Evolutionary conservation across 2,329 filamentous ascomycete species (phyloP).

Genomic region (Lasiodiplodia sp.): DNA sequence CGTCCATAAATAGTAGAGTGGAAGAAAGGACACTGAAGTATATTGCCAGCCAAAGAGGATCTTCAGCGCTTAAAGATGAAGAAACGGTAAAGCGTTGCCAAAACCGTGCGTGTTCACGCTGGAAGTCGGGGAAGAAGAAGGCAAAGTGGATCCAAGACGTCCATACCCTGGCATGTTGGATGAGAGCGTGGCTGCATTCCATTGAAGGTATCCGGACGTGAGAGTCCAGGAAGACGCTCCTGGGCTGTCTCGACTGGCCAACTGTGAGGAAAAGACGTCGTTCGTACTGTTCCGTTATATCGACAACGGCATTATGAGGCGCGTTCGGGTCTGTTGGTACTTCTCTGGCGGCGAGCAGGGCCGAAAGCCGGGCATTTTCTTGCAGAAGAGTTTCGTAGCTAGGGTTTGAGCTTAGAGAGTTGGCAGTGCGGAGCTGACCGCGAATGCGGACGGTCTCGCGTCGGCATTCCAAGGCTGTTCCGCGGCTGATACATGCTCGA

Average conservation of each 20-base stretch:
- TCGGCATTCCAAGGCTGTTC: constrained; percentile 30
- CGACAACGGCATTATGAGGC: constrained; percentile 5
- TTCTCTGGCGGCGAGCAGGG: constrained; percentile 25
- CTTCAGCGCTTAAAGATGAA: constrained; percentile 7
- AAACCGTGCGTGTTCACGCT: constrained; percentile 28
- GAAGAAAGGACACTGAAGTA: constrained; percentile 33
- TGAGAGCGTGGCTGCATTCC: constrained; percentile 28
- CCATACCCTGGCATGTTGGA: constrained; percentile 31
- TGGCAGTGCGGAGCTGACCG: constrained; percentile 32
- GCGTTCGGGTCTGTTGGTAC: background rate
- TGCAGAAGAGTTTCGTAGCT: constrained; percentile 30
- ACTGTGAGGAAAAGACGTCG: constrained; percentile 30
- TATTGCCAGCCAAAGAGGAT: constrained; percentile 32
- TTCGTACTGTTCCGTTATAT: constrained; percentile 33
- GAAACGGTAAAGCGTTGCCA: constrained; percentile 24
- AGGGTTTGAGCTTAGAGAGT: constrained; percentile 28
- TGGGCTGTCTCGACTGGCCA: constrained; percentile 17
- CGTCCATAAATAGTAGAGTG: constrained; percentile 30
- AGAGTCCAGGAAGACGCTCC: constrained; percentile 25
- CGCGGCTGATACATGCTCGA: constrained; percentile 31
- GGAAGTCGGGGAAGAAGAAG: constrained; percentile 32
- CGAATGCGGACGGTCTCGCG: constrained; percentile 32
- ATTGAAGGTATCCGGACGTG: constrained; percentile 29
- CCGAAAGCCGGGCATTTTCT: constrained; percentile 32
- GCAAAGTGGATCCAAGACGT: constrained; percentile 33